A percentile compares a stretch with the other conserved stretches of the same genome.
Evolutionary conservation across 192 early-diverging fungal genomes (phyloP).

Genomic region (Coemansia sp.): DNA sequence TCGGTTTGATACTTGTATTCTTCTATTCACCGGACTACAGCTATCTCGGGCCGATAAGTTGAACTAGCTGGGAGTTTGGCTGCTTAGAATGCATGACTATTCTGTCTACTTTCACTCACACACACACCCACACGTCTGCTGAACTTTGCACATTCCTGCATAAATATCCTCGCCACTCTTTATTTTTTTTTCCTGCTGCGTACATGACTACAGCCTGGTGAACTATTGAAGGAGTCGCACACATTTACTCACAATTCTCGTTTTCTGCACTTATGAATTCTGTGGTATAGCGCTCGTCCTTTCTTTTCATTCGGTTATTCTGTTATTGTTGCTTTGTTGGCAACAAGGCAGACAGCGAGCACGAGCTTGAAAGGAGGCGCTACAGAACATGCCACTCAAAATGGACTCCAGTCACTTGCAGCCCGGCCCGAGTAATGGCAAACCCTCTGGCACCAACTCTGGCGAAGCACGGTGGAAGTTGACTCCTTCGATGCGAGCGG

Average conservation of each 20-base stretch:
- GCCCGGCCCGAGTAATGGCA: not conserved
- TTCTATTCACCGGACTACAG: not conserved
- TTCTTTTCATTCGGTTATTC: not conserved
- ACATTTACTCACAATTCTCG: not conserved
- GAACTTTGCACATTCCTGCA: slow-evolving; percentile 1
- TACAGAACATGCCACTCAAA: slow-evolving; percentile 4
- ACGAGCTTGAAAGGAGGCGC: not conserved
- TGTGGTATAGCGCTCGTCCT: slow-evolving; percentile 6
- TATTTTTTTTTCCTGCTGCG: not conserved
- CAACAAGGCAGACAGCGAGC: not conserved
- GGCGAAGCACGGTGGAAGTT: slow-evolving; percentile 1
- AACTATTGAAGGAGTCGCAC: not conserved
- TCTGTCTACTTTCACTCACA: not conserved
- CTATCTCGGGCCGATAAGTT: not conserved
- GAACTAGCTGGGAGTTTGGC: not conserved
- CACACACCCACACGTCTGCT: not conserved
- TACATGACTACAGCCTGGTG: not conserved
- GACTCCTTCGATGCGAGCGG: slow-evolving; percentile 4
- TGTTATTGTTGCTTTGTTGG: not conserved
- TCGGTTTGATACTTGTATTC: not conserved
- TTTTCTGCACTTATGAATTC: not conserved
- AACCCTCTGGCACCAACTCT: not conserved
- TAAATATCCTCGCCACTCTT: slow-evolving; percentile 1
- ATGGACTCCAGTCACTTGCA: slow-evolving; percentile 5
- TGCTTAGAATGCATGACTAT: not conserved